Evolutionary conservation across 495 filamentous ascomycete species (phyloP).

Genomic region (Pyrenula aspistea): DNA sequence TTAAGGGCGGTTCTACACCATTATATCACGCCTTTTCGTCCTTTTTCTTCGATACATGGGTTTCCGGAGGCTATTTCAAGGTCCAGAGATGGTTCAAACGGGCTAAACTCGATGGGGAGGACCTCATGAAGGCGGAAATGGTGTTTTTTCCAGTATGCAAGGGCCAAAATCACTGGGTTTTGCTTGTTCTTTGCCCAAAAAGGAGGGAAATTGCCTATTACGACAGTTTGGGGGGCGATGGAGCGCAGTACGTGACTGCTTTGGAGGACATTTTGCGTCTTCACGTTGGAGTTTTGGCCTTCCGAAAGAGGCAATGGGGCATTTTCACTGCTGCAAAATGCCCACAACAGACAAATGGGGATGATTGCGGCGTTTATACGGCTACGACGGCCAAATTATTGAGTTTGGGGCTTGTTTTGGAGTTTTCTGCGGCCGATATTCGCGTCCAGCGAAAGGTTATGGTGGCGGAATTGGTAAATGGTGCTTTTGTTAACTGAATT

Average conservation of each 20-base stretch:
- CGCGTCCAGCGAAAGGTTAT: constrained; percentile 47
- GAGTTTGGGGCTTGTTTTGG: constrained; percentile 46
- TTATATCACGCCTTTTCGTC: constrained; percentile 59
- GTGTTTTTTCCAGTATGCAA: constrained; percentile 52
- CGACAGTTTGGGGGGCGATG: constrained; percentile 49
- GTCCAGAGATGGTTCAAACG: constrained; percentile 41
- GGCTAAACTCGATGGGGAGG: constrained; percentile 40
- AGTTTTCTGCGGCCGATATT: constrained; percentile 45
- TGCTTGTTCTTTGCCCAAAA: constrained; percentile 57
- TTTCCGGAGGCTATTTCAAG: constrained; percentile 35
- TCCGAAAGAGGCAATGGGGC: constrained; percentile 50
- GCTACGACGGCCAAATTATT: constrained; percentile 64
- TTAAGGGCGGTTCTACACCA: constrained; percentile 36
- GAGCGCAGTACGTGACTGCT: constrained; percentile 18
- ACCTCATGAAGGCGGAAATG: constrained; percentile 42
- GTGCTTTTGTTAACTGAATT: constrained; percentile 41
- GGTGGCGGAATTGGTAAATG: constrained; percentile 57
- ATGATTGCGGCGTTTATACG: constrained; percentile 74
- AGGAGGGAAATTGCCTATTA: constrained; percentile 58
- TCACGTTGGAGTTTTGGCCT: constrained; percentile 46
- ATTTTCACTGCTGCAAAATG: constrained; percentile 26
- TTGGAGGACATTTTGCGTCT: constrained; percentile 43
- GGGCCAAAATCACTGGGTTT: constrained; percentile 39
- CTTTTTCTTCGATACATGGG: constrained; percentile 51
- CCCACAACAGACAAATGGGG: constrained; percentile 54